Percentiles rank a stretch among this genome's conserved stretches.
These are phyloP conservation scores for Rhynchospora pubera DNA, from an alignment of 176 grass and related monocot species.

Conservation along the genomic window DNA sequence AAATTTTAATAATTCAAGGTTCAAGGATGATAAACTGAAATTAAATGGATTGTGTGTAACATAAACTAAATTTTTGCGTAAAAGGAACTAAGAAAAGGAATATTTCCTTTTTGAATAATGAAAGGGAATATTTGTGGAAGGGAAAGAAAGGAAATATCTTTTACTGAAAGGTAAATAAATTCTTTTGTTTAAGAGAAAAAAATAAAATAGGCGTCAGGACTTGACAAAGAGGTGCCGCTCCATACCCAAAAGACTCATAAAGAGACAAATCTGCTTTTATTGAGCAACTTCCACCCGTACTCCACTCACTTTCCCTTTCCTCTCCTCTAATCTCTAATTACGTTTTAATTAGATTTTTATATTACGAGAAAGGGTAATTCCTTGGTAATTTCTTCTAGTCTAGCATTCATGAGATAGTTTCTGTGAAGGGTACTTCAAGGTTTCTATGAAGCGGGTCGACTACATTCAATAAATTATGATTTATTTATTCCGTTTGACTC, in stretches of 20 bases:
- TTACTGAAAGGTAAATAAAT: neutral
- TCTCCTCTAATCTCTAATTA: neutral
- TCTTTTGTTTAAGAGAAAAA: neutral
- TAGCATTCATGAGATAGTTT: too few relatives aligned
- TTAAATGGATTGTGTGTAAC: neutral
- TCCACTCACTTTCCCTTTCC: neutral
- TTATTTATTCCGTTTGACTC: too few relatives aligned
- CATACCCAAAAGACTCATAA: constrained; percentile 4
- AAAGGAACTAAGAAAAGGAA: neutral
- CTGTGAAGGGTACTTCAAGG: too few relatives aligned
- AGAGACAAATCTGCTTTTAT: neutral
- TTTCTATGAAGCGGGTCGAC: too few relatives aligned
- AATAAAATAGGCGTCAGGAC: too few relatives aligned
- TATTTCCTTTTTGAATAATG: neutral
- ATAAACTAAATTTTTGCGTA: neutral
- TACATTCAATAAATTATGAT: too few relatives aligned
- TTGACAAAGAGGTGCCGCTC: neutral
- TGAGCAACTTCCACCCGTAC: constrained; percentile 1
- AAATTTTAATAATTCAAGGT: neutral
- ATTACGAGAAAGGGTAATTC: neutral
- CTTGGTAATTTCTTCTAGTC: neutral
- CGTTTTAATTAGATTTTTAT: neutral
- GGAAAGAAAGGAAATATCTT: neutral
- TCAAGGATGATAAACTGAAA: neutral
- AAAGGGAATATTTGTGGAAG: neutral